Conservation (phyloP, 2,329 filamentous ascomycete genomes). For the Knufia petricola region DNA sequence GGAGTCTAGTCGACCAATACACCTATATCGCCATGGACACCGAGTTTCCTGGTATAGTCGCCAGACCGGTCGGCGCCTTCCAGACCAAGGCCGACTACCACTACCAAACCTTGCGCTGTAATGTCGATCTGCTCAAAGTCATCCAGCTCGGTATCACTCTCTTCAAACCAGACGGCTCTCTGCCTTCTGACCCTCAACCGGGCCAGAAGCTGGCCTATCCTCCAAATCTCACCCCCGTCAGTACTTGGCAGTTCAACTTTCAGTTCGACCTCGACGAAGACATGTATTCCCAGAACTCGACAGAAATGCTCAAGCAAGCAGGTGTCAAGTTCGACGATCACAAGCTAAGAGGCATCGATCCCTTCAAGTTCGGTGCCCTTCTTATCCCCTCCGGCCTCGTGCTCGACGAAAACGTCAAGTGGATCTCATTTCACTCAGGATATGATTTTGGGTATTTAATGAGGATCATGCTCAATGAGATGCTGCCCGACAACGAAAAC, state of each 20-base stretch:
- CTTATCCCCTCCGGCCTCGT: conserved; percentile 88
- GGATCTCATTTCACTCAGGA: conserved; percentile 95
- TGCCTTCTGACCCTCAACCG: conserved; percentile 54
- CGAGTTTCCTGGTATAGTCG: conserved; percentile 95
- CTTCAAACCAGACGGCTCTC: conserved; percentile 82
- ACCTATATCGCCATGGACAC: conserved; percentile 99
- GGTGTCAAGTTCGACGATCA: conserved; percentile 87
- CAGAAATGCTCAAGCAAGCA: conserved; percentile 77
- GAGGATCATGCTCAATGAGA: conserved; percentile 69
- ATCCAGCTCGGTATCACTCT: conserved; percentile 94
- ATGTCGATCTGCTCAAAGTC: conserved; percentile 94
- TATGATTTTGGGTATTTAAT: conserved; percentile 98
- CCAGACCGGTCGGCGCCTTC: conserved; percentile 88
- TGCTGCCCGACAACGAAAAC: conserved; percentile 77
- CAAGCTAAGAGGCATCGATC: conserved; percentile 82
- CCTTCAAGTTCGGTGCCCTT: conserved; percentile 75
- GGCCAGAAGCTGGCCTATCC: conserved; percentile 44
- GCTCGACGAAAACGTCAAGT: conserved; percentile 76
- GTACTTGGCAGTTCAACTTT: conserved; percentile 92
- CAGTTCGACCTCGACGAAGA: conserved; percentile 88
- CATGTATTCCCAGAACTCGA: conserved; percentile 96
- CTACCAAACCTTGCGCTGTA: conserved; percentile 93
- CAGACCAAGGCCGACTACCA: conserved; percentile 95
- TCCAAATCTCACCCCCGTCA: conserved; percentile 29
- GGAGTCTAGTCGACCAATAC: conserved; percentile 78